Percentiles rank a stretch among this genome's conserved stretches.
Conservation (phyloP, 2,329 filamentous ascomycete species). For the Sporothrix pseudoabietina region DNA sequence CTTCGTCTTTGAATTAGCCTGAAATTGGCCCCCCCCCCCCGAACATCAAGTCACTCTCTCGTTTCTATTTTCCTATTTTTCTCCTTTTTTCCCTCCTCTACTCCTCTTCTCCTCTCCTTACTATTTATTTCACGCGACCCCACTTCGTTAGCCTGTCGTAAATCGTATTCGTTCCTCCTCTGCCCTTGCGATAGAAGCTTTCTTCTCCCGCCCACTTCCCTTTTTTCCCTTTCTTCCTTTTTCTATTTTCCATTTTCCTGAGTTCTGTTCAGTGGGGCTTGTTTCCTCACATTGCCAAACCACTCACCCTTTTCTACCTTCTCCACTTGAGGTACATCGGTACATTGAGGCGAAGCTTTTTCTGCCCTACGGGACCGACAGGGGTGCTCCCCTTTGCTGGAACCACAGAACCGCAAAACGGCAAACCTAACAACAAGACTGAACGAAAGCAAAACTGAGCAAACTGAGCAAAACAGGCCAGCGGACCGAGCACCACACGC, state of each 20-base stretch:
- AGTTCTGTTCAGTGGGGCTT: neutral
- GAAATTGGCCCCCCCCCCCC: neutral
- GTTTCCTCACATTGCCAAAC: neutral
- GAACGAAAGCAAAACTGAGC: neutral
- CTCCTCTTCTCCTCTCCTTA: neutral
- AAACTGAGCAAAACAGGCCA: neutral
- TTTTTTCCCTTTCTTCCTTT: neutral
- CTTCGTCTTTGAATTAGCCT: constrained; percentile 3
- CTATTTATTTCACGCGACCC: constrained; percentile 9
- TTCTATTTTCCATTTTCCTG: neutral
- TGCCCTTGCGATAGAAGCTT: neutral
- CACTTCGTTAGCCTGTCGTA: neutral
- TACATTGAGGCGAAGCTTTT: constrained; percentile 21
- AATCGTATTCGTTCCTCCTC: constrained; percentile 3
- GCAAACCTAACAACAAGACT: neutral
- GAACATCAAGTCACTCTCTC: neutral
- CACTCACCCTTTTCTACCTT: neutral
- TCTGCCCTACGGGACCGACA: constrained; percentile 16
- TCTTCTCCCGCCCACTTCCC: neutral
- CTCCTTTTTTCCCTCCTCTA: too few relatives aligned
- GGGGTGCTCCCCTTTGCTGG: constrained; percentile 1
- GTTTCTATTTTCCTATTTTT: too few relatives aligned
- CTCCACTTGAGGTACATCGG: neutral
- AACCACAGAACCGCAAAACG: neutral
- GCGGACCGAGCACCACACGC: neutral